Base-by-base conservation (phyloP, 2,329 filamentous ascomycete genomes). In the Exophiala bonariae region DNA sequence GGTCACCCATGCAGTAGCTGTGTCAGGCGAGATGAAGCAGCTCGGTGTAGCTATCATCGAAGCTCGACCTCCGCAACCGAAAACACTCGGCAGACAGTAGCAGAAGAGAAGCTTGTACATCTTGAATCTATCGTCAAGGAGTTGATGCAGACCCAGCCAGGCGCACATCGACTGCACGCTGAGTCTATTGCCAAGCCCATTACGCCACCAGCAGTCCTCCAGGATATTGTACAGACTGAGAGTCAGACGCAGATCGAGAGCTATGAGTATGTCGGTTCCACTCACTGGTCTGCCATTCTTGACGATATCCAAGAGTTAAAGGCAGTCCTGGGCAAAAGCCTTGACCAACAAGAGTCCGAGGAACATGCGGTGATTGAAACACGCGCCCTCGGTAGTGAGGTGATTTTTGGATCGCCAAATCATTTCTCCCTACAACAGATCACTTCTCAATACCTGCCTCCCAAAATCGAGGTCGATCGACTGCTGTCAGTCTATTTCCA, bases 11-110 rank as follows among this genome's bases (percentile, higher is more conserved):
- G 69, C 52, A 63, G 70, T 41, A 70, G 56, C 34, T 62, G 59
- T 41, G 35, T 88, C 47, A 95, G 95, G 72, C 85, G 90, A 60
- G 87, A 83, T 57, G 88, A 90, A 67, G 84, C 85, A 13, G 72
- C 79, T 47, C 85, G 87, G 48, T 97, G 92, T 72, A 87, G 85
- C 57, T 96, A 96, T 73, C 89, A 89, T 34, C 46, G 30, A 34
- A 3, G 13, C 6, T 4, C 41, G 3, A 28, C 18, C 9, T 10
- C 17, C n/a, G 34, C 28, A 34, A 26, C 16, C 14, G 23, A 42
- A 6, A 18, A 11, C 22, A 41, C 40, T 31, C 39, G 35, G 13
- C 37, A 38, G 11, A 20, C 30, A 3, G 37, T 46, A 33, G 52
- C 49, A 3, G 52, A 52, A 38, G 47, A 54, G 10, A 49, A 44